These are phyloP conservation scores for Aspergillus bombycis DNA, from an alignment of 2,329 filamentous ascomycete genomes.

Conservation along the genomic window DNA sequence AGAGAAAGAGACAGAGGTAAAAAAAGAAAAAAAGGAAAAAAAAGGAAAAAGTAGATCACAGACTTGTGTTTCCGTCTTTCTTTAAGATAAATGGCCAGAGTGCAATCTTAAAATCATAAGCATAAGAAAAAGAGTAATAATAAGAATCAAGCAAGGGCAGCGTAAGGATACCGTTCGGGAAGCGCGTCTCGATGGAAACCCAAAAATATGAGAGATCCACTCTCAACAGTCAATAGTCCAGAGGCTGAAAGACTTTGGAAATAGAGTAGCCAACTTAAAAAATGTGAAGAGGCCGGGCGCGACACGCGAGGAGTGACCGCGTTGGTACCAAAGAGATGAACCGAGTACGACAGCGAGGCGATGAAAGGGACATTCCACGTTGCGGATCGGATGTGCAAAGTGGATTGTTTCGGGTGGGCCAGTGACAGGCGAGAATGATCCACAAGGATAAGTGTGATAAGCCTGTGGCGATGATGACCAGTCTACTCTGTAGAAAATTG, in stretches of 20 bases:
- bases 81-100: neutral
- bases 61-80: neutral
- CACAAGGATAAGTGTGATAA: neutral
- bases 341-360: conserved; percentile 14
- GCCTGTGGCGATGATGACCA: neutral
- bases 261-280: conserved; percentile 14
- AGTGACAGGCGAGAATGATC: neutral
- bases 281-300: conserved; percentile 17
- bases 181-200: conserved; percentile 19
- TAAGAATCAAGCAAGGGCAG: conserved; percentile 11
- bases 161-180: conserved; percentile 12
- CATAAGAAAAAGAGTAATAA: conserved; percentile 5
- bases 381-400: conserved; percentile 13
- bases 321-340: conserved; percentile 18
- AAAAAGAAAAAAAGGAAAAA: neutral
- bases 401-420: conserved; percentile 2
- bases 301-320: conserved; percentile 16
- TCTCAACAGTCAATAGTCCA: conserved; percentile 15
- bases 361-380: conserved; percentile 22
- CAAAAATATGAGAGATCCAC: neutral
- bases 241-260: conserved; percentile 11
- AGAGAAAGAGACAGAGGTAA: no score
- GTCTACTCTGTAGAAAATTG: neutral
- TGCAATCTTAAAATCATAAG: neutral
- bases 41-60: neutral